These are phyloP conservation scores for Tulasnella sp. DNA, from an alignment of 768 basidiomycete genomes.

Conservation along the genomic window DNA sequence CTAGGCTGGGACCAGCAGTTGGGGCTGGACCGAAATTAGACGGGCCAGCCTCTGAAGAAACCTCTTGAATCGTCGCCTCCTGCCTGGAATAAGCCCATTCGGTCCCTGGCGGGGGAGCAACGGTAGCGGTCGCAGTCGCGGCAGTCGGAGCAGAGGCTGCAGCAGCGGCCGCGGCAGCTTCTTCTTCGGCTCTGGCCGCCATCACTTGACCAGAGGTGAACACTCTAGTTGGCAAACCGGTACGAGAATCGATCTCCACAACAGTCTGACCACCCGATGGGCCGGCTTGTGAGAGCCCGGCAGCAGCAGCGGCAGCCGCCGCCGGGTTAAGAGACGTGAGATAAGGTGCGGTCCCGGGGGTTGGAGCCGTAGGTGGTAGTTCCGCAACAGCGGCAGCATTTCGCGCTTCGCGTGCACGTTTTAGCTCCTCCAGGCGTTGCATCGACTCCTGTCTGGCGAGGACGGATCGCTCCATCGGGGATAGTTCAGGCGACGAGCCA, in stretches of 20 bases:
- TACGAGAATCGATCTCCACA: background rate
- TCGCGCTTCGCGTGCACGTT: constrained; percentile 8
- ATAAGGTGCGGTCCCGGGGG: constrained; percentile 13
- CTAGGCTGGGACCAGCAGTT: background rate
- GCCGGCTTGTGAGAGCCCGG: background rate
- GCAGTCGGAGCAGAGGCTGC: background rate
- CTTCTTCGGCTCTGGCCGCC: background rate
- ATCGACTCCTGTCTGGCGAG: constrained; percentile 14
- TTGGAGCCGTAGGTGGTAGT: background rate
- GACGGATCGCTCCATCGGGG: constrained; percentile 20
- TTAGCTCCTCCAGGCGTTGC: constrained; percentile 18
- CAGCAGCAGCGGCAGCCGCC: background rate
- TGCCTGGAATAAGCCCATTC: background rate
- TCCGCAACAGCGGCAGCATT: background rate
- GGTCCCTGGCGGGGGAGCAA: background rate
- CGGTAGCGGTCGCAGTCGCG: background rate
- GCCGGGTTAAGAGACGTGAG: constrained; percentile 21
- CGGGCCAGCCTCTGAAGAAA: background rate
- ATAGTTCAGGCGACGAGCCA: constrained; percentile 23
- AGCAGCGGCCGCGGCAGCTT: background rate
- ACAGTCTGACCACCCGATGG: background rate
- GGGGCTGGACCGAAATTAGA: constrained; percentile 11
- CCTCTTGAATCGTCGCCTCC: background rate
- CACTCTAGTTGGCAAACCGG: background rate
- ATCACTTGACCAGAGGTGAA: background rate